Evolutionary conservation across 2,329 filamentous ascomycete species (phyloP), one percentile per base, ranked within the genome.

Genomic region (Microdochium paspali): DNA sequence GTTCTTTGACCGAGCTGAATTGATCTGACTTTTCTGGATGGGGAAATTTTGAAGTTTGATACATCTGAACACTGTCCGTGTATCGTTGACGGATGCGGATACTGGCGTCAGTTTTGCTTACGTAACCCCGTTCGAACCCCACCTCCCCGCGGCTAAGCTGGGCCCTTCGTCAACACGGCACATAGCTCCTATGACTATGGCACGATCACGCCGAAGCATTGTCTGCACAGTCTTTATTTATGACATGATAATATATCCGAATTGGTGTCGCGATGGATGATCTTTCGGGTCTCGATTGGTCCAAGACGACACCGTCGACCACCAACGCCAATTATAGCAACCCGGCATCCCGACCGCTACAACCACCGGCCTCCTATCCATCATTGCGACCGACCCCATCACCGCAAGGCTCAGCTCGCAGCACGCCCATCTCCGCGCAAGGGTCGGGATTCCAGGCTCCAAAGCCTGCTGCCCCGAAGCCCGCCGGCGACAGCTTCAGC

Each of bases 401-500:
- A 32, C 74, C 77, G 46, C 67, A 77, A 51, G 65, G 64, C 44
- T 81, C 79, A 7, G 76, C 74, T 31, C 71, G 71, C 52, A 79
- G 70, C 58, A 82, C 76, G 13, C 79, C 80, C 18, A 58, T 80
- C 35, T 76, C 77, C 4, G 56, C 67, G 9, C 74, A 77, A 52
- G 67, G 60, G 5, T 73, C 73, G 15, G 71, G 71, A 4, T 53
- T 63, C 24, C 60, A 66, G 46, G 66, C 54, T 49, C 65, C 63
- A 63, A 81, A 70, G 53, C 65, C 60, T 3, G 66, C 72, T 12
- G 54, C 69, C 2, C 49, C 66, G 3, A 85, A 77, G 55, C 58
- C 81, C 30, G 65, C 77, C 5, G 67, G 75, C 44, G 87, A 93
- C 61, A 89, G 84, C 69, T 93, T 93, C 67, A 86, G 87, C 58